Percentiles rank a stretch among this genome's conserved stretches.
These are phyloP conservation scores for Globisporangium irregulare DNA, from an alignment of 352 stramenopile genomes.

Conservation along the genomic window DNA sequence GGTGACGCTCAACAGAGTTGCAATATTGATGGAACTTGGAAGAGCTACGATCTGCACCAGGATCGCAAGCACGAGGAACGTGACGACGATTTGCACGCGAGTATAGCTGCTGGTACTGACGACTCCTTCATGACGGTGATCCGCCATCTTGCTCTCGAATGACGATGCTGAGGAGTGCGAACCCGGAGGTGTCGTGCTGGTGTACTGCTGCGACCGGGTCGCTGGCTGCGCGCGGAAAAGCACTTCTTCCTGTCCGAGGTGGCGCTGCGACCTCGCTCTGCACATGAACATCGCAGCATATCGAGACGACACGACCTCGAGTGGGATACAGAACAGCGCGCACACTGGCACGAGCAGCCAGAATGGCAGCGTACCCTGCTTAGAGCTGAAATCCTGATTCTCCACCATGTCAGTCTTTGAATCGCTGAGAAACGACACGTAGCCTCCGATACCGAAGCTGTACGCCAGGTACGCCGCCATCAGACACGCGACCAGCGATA, in stretches of 20 bases:
- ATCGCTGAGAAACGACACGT: constrained; percentile 43
- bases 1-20: constrained; percentile 33
- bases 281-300: constrained; percentile 42
- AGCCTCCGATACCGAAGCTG: constrained; percentile 44
- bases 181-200: constrained; percentile 7
- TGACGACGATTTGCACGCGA: constrained; percentile 18
- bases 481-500: constrained; percentile 32
- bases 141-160: neutral
- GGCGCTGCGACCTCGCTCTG: constrained; percentile 14
- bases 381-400: constrained; percentile 41
- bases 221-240: constrained; percentile 36
- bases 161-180: neutral
- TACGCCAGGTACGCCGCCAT: constrained; percentile 32
- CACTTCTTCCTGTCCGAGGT: constrained; percentile 26
- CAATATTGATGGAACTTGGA: constrained; percentile 22
- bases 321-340: constrained; percentile 37
- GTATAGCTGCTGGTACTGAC: constrained; percentile 8
- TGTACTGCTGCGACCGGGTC: neutral
- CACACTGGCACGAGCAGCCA: constrained; percentile 45
- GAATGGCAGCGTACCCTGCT: constrained; percentile 30
- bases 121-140: neutral
- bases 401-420: constrained; percentile 43
- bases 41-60: constrained; percentile 44
- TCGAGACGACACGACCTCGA: constrained; percentile 49
- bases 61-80: constrained; percentile 24